Conservation (phyloP, 1,139 yeast species). For the Torulaspora globosa region DNA sequence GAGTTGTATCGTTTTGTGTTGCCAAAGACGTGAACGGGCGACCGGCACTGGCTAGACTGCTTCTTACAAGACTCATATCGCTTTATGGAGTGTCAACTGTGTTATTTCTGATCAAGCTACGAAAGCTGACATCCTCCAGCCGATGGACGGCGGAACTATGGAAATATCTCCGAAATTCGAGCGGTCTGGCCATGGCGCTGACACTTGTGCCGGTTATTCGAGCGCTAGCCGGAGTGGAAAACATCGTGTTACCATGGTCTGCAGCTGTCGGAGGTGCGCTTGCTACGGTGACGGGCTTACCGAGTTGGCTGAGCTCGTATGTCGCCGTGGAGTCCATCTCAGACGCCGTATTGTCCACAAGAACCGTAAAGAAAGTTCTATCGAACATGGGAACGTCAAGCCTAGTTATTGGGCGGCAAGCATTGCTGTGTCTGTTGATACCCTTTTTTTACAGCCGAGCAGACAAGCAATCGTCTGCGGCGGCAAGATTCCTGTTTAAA, state of each 20-base stretch:
- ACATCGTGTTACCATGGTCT: conserved; percentile 3
- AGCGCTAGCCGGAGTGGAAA: conserved; percentile 1
- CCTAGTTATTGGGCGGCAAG: conserved; percentile 16
- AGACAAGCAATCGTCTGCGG: conserved; percentile 7
- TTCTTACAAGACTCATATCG: conserved; percentile 8
- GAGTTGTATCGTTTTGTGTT: background rate
- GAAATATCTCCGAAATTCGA: conserved; percentile 6
- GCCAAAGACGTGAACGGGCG: conserved; percentile 1
- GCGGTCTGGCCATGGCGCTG: conserved; percentile 10
- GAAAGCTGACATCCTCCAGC: background rate
- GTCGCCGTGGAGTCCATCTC: conserved; percentile 17
- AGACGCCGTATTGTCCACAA: conserved; percentile 7
- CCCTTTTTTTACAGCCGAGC: conserved; percentile 14
- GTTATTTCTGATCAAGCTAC: conserved; percentile 7
- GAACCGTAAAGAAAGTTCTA: conserved; percentile 1
- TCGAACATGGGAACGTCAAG: conserved; percentile 7
- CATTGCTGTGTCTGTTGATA: conserved; percentile 15
- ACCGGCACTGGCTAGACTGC: background rate
- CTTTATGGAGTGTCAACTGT: conserved; percentile 13
- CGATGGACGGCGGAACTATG: background rate
- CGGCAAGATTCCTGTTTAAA: conserved; percentile 16
- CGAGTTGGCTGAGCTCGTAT: conserved; percentile 22
- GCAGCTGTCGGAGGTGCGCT: conserved; percentile 5
- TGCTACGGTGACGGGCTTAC: conserved; percentile 8
- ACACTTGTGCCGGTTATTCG: conserved; percentile 10